These are phyloP conservation scores for Termitomyces sp. DNA, from an alignment of 768 basidiomycete genomes.

Conservation along the genomic window DNA sequence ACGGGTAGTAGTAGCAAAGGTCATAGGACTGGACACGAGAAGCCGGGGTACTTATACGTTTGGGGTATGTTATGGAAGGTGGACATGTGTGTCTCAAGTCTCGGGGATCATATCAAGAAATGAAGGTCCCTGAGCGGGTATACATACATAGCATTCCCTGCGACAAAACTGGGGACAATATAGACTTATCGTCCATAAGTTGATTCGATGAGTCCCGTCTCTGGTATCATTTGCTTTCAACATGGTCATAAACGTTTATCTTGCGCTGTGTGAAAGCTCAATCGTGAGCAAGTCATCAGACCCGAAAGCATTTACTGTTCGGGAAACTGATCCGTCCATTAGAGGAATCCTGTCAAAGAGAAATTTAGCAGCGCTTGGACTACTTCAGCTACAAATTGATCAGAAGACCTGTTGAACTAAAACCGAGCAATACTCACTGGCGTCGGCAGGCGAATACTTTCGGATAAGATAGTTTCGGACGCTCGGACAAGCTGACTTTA, in stretches of 20 bases:
- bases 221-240: not conserved
- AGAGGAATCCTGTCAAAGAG: not conserved
- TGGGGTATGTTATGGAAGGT: not conserved
- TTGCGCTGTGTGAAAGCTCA: not conserved
- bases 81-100: not conserved
- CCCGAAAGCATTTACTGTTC: not conserved
- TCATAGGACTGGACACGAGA: not conserved
- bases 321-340: not conserved
- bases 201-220: not conserved
- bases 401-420: not conserved
- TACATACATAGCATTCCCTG: too few relatives aligned
- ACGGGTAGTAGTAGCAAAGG: not conserved
- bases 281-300: not conserved
- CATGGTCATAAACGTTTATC: not conserved
- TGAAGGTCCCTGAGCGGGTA: not conserved
- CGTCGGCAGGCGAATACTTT: constrained; percentile 14
- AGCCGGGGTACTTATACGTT: not conserved
- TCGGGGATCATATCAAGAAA: not conserved
- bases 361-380: too few relatives aligned
- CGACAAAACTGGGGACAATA: not conserved
- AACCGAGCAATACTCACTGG: not conserved
- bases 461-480: not conserved
- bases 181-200: not conserved
- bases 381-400: not conserved
- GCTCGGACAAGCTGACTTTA: too few relatives aligned